These are phyloP conservation scores for Solanum habrochaites DNA, from an alignment of 257 asterid genomes.

Conservation along the genomic window DNA sequence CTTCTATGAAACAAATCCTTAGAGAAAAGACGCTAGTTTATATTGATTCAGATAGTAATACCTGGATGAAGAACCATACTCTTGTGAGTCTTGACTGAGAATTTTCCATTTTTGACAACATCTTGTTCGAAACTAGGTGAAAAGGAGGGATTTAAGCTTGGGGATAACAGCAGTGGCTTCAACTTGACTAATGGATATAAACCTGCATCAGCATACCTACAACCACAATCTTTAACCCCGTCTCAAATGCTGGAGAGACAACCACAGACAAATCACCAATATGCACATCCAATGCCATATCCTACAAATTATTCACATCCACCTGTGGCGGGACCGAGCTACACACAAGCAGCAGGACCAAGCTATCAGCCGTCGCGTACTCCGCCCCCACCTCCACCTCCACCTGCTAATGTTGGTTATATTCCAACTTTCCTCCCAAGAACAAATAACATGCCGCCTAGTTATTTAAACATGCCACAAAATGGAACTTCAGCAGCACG, in stretches of 20 bases:
- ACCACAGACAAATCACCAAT: conserved; percentile 12
- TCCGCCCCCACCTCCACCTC: conserved; percentile 34
- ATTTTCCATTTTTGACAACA: not conserved
- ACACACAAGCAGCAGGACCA: conserved; percentile 7
- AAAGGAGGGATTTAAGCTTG: conserved; percentile 31
- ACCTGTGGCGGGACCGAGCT: conserved; percentile 9
- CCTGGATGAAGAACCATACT: not conserved
- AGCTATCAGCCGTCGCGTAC: conserved; percentile 19
- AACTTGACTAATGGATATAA: conserved; percentile 19
- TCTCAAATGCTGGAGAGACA: conserved; percentile 17
- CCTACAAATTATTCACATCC: conserved; percentile 25
- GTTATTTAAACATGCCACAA: conserved; percentile 41
- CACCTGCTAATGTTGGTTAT: conserved; percentile 48
- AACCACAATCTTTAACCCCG: conserved; percentile 5
- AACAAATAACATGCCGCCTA: conserved; percentile 21
- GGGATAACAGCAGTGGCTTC: conserved; percentile 16
- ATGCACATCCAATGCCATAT: conserved; percentile 18
- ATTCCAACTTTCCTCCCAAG: conserved; percentile 32
- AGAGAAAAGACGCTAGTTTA: not conserved
- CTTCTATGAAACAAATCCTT: not conserved
- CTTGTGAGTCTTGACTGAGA: not conserved
- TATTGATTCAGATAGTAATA: not conserved
- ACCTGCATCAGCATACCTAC: conserved; percentile 13
- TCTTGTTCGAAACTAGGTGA: conserved; percentile 23
- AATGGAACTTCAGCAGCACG: conserved; percentile 34